Evolutionary conservation across 1,284 basidiomycete species (phyloP).

Genomic region (Microbotryum intermedium): DNA sequence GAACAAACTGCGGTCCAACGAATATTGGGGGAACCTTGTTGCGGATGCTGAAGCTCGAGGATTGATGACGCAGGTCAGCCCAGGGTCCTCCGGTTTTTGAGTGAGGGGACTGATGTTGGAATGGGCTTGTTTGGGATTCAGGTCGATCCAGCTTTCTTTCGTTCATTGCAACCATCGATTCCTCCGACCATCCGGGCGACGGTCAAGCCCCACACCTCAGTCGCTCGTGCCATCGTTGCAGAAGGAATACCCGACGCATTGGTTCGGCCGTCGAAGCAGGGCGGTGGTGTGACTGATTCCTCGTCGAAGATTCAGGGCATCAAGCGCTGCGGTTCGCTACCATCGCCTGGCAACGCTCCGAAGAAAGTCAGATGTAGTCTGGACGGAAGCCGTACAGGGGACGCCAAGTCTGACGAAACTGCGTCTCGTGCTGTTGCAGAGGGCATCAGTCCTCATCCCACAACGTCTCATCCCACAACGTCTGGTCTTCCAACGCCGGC

Average conservation of each 20-base stretch:
- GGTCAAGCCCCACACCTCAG: background rate
- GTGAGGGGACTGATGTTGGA: background rate
- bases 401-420: background rate
- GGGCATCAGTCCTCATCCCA: background rate
- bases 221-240: background rate
- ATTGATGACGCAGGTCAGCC: slow-evolving; percentile 42
- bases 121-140: background rate
- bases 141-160: background rate
- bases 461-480: no score
- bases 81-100: background rate
- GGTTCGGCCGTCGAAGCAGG: no score
- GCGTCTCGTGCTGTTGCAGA: background rate
- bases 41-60: slow-evolving; percentile 55
- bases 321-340: background rate
- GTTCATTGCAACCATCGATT: background rate
- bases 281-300: no score
- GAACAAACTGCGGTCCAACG: slow-evolving; percentile 72
- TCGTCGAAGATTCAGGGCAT: no score
- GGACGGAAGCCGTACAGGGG: background rate
- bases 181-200: background rate
- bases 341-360: background rate
- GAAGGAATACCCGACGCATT: background rate
- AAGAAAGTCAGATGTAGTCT: background rate
- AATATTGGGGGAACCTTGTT: slow-evolving; percentile 69
- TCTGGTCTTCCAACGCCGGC: background rate